phyloP scores from a whole-genome alignment of 2,329 filamentous ascomycete genomes.

The Spiromastix sp. region DNA sequence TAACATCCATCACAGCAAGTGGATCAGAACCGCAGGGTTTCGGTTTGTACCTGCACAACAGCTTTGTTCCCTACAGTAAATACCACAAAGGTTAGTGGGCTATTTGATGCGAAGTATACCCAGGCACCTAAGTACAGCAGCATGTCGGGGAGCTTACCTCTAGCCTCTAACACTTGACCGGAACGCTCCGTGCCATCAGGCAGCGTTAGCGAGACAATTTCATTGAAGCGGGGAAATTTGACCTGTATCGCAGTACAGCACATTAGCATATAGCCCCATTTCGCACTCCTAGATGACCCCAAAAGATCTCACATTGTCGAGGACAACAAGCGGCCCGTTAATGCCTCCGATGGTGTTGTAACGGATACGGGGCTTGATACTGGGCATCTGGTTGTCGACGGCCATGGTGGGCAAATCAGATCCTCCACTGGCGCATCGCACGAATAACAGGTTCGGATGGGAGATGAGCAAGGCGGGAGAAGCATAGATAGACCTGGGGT shows the following conservation, averaged over 20 bases:
- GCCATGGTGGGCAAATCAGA: no score
- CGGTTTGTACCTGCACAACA: conserved; percentile 69
- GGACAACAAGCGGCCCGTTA: conserved; percentile 93
- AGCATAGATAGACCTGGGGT: no score
- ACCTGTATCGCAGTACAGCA: conserved; percentile 46
- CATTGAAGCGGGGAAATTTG: conserved; percentile 95
- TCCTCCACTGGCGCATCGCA: no score
- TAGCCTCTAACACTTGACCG: conserved; percentile 92
- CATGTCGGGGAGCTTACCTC: conserved; percentile 52
- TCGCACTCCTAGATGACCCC: not conserved
- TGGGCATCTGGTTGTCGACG: conserved; percentile 37
- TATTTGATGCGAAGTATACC: not conserved
- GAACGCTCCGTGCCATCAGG: conserved; percentile 90
- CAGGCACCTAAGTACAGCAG: no score
- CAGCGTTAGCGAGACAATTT: conserved; percentile 92
- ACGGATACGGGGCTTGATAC: conserved; percentile 61
- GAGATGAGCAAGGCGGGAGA: no score
- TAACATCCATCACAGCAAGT: conserved; percentile 1
- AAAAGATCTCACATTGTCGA: conserved; percentile 68
- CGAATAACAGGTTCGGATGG: no score
- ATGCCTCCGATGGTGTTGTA: conserved; percentile 99
- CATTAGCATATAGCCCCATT: conserved; percentile 1
- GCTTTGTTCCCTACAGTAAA: conserved; percentile 65
- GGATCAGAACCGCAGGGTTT: conserved; percentile 1
- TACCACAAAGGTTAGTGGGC: conserved; percentile 4